phyloP scores from a whole-genome alignment of 441 rosid genomes.

The Erodium texanum region DNA sequence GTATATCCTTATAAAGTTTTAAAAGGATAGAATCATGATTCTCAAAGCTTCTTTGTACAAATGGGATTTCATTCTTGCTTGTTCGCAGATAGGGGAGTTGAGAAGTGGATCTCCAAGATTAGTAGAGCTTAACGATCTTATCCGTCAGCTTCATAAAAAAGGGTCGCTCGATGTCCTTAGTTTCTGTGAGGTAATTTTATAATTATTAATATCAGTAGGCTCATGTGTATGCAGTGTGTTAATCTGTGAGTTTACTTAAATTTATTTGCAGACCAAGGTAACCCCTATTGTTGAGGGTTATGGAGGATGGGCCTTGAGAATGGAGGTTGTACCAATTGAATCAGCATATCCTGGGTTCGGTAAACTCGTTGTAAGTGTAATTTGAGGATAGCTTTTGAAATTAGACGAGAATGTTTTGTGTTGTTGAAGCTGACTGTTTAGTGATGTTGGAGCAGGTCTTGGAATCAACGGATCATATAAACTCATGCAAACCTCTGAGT shows the following conservation, averaged over 20 bases:
- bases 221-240: no score
- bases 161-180: constrained; percentile 76
- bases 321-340: constrained; percentile 90
- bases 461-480: constrained; percentile 89
- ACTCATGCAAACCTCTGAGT: constrained; percentile 89
- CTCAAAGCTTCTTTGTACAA: no score
- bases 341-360: constrained; percentile 99
- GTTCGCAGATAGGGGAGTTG: constrained; percentile 74
- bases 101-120: constrained; percentile 91
- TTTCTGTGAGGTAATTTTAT: constrained; percentile 93
- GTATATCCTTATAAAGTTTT: background rate
- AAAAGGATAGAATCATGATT: no score
- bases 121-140: constrained; percentile 70
- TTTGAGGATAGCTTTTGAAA: no score
- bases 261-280: constrained; percentile 70
- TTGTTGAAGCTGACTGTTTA: no score
- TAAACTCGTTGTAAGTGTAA: constrained; percentile 86
- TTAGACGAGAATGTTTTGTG: no score
- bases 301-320: constrained; percentile 94
- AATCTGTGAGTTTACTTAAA: no score
- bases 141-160: constrained; percentile 77
- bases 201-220: no score
- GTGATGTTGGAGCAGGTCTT: constrained; percentile 47
- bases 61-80: constrained; percentile 13
- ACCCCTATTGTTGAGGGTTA: constrained; percentile 96